phyloP scores from a whole-genome alignment of 148 eudicot genomes.

The Spergularia marina region DNA sequence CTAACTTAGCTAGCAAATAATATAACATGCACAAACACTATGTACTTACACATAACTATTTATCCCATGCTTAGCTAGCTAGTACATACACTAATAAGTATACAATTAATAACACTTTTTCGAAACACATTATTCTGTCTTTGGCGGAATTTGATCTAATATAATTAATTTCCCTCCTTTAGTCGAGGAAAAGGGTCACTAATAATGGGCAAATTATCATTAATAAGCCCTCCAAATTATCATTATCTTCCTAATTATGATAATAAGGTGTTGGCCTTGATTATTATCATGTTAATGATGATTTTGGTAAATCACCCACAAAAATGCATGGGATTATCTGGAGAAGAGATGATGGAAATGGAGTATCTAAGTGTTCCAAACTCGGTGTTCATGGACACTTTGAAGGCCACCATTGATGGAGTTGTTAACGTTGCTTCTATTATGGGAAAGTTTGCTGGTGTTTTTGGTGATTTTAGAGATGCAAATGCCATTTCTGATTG shows the following conservation, averaged over 20 bases:
- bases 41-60: no score
- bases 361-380: conserved; percentile 51
- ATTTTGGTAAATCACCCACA: not conserved
- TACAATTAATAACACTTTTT: no score
- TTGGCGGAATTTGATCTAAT: not conserved
- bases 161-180: not conserved
- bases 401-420: conserved; percentile 44
- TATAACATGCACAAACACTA: not conserved
- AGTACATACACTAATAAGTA: not conserved
- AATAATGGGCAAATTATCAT: conserved; percentile 9
- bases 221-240: not conserved
- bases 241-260: not conserved
- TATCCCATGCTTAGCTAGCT: no score
- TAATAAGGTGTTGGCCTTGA: conserved; percentile 4
- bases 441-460: conserved; percentile 35
- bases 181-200: not conserved
- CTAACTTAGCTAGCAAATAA: not conserved
- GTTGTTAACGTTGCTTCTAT: conserved; percentile 43
- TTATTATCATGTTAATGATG: not conserved
- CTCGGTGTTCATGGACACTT: conserved; percentile 40
- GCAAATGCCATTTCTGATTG: conserved; percentile 70
- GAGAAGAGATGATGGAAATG: conserved; percentile 6
- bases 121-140: no score
- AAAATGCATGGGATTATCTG: not conserved
- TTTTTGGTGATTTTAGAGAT: conserved; percentile 55